phyloP scores from a whole-genome alignment of 345 rosid species.

The Garcia nutans region DNA sequence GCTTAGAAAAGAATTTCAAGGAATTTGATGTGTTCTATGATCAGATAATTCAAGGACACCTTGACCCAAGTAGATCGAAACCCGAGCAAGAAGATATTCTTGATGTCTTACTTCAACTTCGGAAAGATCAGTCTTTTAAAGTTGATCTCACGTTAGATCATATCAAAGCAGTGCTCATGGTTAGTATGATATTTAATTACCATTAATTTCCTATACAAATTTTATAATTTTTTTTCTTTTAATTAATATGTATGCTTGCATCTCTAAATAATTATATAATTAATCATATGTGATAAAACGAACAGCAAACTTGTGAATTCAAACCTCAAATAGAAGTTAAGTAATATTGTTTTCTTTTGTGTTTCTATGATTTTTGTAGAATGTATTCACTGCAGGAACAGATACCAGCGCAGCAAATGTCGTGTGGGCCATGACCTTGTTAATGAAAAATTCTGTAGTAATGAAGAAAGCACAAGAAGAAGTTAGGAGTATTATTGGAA shows the following conservation, averaged over 20 bases:
- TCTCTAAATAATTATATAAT: too few relatives aligned
- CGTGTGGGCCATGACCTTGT: slow-evolving; percentile 48
- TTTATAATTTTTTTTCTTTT: not conserved
- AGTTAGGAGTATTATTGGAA: slow-evolving; percentile 28
- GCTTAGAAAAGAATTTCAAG: slow-evolving; percentile 34
- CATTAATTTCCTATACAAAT: too few relatives aligned
- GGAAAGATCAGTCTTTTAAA: slow-evolving; percentile 23
- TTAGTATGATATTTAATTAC: too few relatives aligned
- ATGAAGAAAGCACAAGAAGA: slow-evolving; percentile 45
- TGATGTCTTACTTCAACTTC: slow-evolving; percentile 32
- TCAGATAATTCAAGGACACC: slow-evolving; percentile 42
- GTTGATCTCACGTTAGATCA: slow-evolving; percentile 39
- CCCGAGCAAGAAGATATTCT: slow-evolving; percentile 26
- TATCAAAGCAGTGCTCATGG: slow-evolving; percentile 56
- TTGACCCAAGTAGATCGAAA: slow-evolving; percentile 17
- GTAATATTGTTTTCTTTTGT: not conserved
- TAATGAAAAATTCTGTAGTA: slow-evolving; percentile 31
- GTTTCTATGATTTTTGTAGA: slow-evolving; percentile 9
- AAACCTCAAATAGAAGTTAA: not conserved
- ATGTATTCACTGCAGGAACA: slow-evolving; percentile 44
- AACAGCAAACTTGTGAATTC: too few relatives aligned
- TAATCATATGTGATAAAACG: too few relatives aligned
- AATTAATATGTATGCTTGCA: too few relatives aligned
- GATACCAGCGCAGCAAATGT: slow-evolving; percentile 37
- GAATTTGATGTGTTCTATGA: slow-evolving; percentile 44